Conservation (phyloP, 495 filamentous ascomycete genomes). For the Pyrenopolyporus hunteri region DNA sequence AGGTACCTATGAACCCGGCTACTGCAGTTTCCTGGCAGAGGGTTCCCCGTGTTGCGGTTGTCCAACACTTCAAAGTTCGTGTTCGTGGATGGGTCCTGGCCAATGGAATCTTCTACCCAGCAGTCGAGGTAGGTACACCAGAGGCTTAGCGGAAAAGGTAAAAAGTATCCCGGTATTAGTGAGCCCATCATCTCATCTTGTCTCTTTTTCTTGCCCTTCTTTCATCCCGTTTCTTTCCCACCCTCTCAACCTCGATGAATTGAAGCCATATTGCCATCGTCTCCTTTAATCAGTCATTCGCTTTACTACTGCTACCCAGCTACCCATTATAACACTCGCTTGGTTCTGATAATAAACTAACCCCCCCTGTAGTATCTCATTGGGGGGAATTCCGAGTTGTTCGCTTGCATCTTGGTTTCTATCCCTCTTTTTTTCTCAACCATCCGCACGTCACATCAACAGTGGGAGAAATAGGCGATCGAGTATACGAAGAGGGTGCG, state of each 20-base stretch:
- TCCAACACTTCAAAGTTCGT: constrained; percentile 39
- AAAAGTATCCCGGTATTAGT: constrained; percentile 14
- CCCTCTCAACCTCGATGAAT: constrained; percentile 25
- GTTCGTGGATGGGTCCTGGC: constrained; percentile 25
- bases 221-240: constrained; percentile 8
- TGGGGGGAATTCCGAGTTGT: constrained; percentile 23
- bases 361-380: not conserved
- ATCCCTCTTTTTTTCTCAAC: constrained; percentile 18
- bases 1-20: too few relatives aligned
- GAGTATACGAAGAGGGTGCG: constrained; percentile 12
- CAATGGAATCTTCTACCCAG: constrained; percentile 35
- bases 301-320: constrained; percentile 28
- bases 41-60: constrained; percentile 16
- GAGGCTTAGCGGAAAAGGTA: constrained; percentile 24
- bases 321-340: constrained; percentile 33
- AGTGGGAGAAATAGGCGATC: constrained; percentile 14
- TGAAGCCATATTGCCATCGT: constrained; percentile 23
- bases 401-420: constrained; percentile 16
- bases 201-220: constrained; percentile 10
- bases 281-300: constrained; percentile 27
- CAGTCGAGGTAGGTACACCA: too few relatives aligned
- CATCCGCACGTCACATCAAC: constrained; percentile 26
- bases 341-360: constrained; percentile 16
- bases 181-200: constrained; percentile 22
- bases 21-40: constrained; percentile 24